Evolutionary conservation across 768 basidiomycete species (phyloP), one percentile per base, ranked within the genome.

Genomic region (Saitozyma podzolica): DNA sequence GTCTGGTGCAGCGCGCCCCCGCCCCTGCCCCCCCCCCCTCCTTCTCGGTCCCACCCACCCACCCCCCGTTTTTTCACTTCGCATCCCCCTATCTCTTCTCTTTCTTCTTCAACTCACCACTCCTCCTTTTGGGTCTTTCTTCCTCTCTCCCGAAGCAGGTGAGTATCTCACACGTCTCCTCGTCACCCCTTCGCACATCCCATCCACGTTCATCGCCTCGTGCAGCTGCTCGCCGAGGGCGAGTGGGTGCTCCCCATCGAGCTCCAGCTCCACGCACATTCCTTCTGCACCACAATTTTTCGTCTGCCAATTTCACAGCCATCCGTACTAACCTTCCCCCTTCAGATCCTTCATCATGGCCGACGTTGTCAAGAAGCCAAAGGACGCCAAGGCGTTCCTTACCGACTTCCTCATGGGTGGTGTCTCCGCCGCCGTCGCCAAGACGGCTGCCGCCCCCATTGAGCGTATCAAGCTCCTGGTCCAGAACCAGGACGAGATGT

Each of bases 401-500:
- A 82, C 68, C 62, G 74, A 80, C 64, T 80, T 78, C 77, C 70
- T 78, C 60, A 78, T 78, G 77, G 80, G 37, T 65, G 93, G 91
- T 75, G 78, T 79, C 59, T 80, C 80, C 58, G 81, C 82, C 68
- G 96, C 96, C 73, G 91, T 98, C 81, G 90, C 96, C 59, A 99
- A 99, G 87, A 98, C 96, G 70, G 90, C 90, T 70, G 96, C 96
- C 74, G 96, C 96, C 68, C 96, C 96, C 83, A 99, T 99, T 78
- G 96, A 98, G 87, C 93, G 96, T 80, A 95, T 99, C 83, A 99
- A 99, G 83, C 88, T 98, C 77, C 83, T 95, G 80, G 89, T 95
- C 64, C 92, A 97, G 83, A 97, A 96, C 84, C 95, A 98, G 87
- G 95, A 94, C 86, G 96, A 98, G 85, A 99, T 98, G 96, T 74